These are phyloP conservation scores for Cicer bijugum DNA, from an alignment of 306 rosid genomes.

Conservation along the genomic window DNA sequence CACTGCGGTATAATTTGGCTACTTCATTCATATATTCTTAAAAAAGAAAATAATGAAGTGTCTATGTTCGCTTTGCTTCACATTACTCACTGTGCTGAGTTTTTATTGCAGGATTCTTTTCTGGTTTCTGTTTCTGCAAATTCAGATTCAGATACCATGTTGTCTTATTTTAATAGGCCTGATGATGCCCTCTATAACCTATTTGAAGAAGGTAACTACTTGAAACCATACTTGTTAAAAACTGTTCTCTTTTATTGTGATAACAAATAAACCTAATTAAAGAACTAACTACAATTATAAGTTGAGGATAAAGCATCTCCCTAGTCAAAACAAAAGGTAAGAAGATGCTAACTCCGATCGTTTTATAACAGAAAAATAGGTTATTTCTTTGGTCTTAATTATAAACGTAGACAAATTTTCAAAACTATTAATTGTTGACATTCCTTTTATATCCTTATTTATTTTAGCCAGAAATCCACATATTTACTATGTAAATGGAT, in stretches of 20 bases:
- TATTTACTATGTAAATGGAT: not conserved
- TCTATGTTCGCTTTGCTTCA: not conserved
- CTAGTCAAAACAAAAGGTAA: slow-evolving; percentile 19
- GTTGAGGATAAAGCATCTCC: not conserved
- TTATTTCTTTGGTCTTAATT: not conserved
- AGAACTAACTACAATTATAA: slow-evolving; percentile 4
- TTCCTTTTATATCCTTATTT: not conserved
- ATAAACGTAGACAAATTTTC: not conserved
- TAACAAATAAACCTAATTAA: not conserved
- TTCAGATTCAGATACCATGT: slow-evolving; percentile 13
- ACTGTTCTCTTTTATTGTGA: not conserved
- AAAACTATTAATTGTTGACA: not conserved
- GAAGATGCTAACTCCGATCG: not conserved
- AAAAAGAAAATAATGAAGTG: not conserved
- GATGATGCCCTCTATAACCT: slow-evolving; percentile 4
- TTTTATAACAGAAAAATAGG: not conserved
- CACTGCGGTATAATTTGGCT: slow-evolving; percentile 5
- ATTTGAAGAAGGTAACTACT: slow-evolving; percentile 43
- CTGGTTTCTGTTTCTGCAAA: slow-evolving; percentile 3
- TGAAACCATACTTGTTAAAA: not conserved
- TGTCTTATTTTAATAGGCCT: slow-evolving; percentile 9
- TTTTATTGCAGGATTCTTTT: slow-evolving; percentile 43
- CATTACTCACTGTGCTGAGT: slow-evolving; percentile 16
- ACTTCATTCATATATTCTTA: not conserved
- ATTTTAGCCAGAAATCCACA: not conserved